Base-by-base conservation (phyloP, 208 protist species). In the Herpetomonas samuelpessoai region DNA sequence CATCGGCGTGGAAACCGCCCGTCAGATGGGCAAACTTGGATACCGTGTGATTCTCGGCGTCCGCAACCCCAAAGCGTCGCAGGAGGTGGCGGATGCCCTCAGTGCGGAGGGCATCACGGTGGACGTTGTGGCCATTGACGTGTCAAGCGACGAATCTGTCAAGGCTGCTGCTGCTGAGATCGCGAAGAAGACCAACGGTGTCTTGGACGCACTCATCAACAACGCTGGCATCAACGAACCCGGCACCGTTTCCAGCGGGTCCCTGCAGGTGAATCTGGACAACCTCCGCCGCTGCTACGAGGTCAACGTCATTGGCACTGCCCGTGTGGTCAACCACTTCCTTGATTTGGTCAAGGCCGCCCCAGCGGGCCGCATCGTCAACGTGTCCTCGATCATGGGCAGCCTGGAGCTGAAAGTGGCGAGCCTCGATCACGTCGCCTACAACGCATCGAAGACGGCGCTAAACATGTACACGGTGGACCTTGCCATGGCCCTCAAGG, bases 381-480 rank as follows among this genome's bases (percentile, higher is more conserved):
- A 87, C 35, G 68, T 92, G 25, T 63, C 75, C 30, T 83, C 86
- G 12, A 77, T 79, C 44, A 85, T 88, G 73, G 85, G 68, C 38
- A 87, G 79, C 39, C 72, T 80, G n/a, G n/a, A 57, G 24, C 46
- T 70, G 10, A 27, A 66, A 28, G 14, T 47, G 4, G 30, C 64
- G 60, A 12, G 59, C 53, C 51, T 78, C 57, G 64, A 67, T 48
- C 31, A 46, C 14, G 62, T 56, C 14, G 57, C 79, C 1, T 92
- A 89, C 69, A 83, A 68, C 29, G 62, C 73, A 22, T 83, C 76
- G 22, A 92, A 89, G 70, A 69, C 86, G n/a, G 81, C 82, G 22
- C 62, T 92, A 30, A 92, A 92, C 68, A 86, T 89, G 79, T 88
- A 92, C 74, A 89, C 86, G n/a, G 73, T 77, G 54, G 81, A 79